Base-by-base conservation (phyloP, 2,329 filamentous ascomycete genomes). In the Sordariomycetes sp. region DNA sequence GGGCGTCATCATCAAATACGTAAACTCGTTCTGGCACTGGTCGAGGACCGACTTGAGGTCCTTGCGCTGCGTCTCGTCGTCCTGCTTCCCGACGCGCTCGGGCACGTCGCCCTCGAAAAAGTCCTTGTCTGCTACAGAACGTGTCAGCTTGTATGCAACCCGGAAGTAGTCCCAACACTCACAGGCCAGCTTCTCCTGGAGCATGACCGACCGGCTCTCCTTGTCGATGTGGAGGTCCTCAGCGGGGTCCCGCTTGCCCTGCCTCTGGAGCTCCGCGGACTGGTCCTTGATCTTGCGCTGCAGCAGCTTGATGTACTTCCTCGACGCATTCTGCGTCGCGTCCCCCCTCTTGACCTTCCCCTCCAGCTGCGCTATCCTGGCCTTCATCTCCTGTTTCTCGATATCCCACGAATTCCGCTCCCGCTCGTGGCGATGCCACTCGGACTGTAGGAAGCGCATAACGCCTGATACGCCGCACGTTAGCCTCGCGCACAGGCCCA, bases 331-430 rank as follows among this genome's bases (percentile, higher is more conserved):
- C 65, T 95, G 91, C 59, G 91, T 83, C 60, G 89, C 87, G 71
- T 95, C 94, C 55, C 89, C 86, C 63, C 92, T 89, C 62, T 91
- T 81, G 35, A 86, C 82, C 63, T 95, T 89, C 57, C 94, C 94
- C 72, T 99, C 94, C 62, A 97, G 82, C 66, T 89, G 87, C 55
- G 92, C 92, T 74, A 99, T 96, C 67, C 95, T 86, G 63, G 89
- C 90, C 76, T 95, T 96, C 94, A 99, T 97, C 75, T 99, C 94
- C 65, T 95, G 94, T 68, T 90, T 86, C 73, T 99, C 94, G 69
- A 99, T 99, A 72, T 99, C 94, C 94, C 94, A 99, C 42, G 90
- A 86, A 73, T 99, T 99, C 65, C 94, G 85, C 68, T 96, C 94
- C 72, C 94, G 88, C 74, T 99, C 94, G 71, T 99, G 92, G 64